Percentiles rank a stretch among this genome's conserved stretches.
phyloP scores from a whole-genome alignment of 768 basidiomycete genomes.

The Pleurotus giganteus region DNA sequence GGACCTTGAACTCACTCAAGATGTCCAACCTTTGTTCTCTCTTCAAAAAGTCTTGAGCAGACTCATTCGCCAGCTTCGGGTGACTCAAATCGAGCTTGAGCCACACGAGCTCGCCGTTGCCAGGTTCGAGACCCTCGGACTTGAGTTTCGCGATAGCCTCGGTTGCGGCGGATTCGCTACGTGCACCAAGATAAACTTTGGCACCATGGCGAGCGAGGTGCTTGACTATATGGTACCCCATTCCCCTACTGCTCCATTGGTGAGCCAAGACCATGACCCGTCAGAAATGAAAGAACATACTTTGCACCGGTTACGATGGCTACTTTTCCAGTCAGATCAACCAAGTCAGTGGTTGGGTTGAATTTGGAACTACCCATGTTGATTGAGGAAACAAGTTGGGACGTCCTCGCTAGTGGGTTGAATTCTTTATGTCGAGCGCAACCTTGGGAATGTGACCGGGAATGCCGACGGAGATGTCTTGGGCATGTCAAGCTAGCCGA shows the following conservation, averaged over 20 bases:
- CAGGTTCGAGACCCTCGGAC: constrained; percentile 39
- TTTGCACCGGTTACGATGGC: constrained; percentile 58
- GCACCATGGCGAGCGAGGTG: constrained; percentile 53
- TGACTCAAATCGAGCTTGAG: constrained; percentile 51
- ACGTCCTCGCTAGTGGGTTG: no score
- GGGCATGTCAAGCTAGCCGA: no score
- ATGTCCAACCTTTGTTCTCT: constrained; percentile 55
- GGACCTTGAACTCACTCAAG: constrained; percentile 35
- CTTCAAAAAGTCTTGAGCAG: constrained; percentile 47
- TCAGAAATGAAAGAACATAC: constrained; percentile 27
- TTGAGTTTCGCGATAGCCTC: constrained; percentile 47
- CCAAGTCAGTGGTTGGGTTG: constrained; percentile 37
- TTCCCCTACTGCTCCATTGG: constrained; percentile 19
- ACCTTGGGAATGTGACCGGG: not conserved
- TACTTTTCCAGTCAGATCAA: constrained; percentile 49
- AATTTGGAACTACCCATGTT: constrained; percentile 20
- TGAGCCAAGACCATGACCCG: not conserved
- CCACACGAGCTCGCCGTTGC: constrained; percentile 46
- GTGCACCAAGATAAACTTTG: constrained; percentile 58
- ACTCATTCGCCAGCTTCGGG: constrained; percentile 42
- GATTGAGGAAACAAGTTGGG: not conserved
- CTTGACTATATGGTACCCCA: constrained; percentile 48
- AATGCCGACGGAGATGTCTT: no score
- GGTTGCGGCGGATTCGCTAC: constrained; percentile 42
- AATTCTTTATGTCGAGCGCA: no score